phyloP scores from a whole-genome alignment of 2,329 filamentous ascomycete genomes.

The Colletotrichum falcatum region DNA sequence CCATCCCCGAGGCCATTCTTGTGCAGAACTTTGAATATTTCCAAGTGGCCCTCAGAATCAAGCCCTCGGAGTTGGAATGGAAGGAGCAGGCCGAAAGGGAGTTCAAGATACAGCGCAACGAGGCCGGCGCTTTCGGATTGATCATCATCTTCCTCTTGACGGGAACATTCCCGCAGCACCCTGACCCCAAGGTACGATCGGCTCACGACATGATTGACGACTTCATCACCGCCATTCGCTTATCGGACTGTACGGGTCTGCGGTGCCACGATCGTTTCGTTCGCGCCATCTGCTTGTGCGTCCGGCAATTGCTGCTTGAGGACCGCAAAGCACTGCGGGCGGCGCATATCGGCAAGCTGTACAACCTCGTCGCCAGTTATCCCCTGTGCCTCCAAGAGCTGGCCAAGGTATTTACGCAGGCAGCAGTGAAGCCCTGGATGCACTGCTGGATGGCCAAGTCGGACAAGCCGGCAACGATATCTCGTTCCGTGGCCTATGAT shows the following conservation, averaged over 20 bases:
- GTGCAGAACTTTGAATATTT: conserved; percentile 14
- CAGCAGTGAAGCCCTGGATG: conserved; percentile 32
- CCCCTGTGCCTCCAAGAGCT: not conserved
- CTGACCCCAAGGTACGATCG: not conserved
- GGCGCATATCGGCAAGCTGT: conserved; percentile 8
- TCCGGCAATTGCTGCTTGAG: conserved; percentile 27
- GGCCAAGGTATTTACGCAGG: conserved; percentile 13
- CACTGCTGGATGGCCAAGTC: conserved; percentile 13
- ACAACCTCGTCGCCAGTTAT: not conserved
- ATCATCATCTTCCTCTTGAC: conserved; percentile 28
- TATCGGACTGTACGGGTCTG: conserved; percentile 10
- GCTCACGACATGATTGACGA: conserved; percentile 1
- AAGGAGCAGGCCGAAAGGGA: conserved; percentile 11
- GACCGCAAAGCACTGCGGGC: conserved; percentile 7
- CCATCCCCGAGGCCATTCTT: conserved; percentile 16
- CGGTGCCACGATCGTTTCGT: not conserved
- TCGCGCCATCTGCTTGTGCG: conserved; percentile 6
- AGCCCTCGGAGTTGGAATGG: not conserved
- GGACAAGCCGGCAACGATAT: not conserved
- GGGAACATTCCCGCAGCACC: conserved; percentile 19
- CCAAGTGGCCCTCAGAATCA: not conserved
- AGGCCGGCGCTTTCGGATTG: conserved; percentile 14
- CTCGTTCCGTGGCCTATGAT: conserved; percentile 19
- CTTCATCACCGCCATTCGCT: conserved; percentile 14
- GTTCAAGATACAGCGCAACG: not conserved